Evolutionary conservation across 2,329 filamentous ascomycete genomes (phyloP), one percentile per base, ranked within the genome.

Genomic region (Sporothrix globosa): DNA sequence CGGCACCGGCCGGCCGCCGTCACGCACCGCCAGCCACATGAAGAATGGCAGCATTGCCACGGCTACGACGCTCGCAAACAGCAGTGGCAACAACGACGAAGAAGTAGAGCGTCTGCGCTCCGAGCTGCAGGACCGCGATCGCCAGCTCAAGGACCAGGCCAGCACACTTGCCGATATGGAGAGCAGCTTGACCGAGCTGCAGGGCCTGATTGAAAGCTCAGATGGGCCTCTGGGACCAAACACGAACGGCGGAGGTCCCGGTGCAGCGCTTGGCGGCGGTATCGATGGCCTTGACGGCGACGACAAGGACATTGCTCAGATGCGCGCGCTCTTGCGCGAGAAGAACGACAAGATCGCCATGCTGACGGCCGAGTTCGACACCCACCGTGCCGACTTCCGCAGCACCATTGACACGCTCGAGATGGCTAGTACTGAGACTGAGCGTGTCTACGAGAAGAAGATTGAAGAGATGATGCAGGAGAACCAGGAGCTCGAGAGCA

Each of bases 401-500:
- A 97, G 92, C 79, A 99, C 96, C 21, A 96, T 99, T 73, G 96
- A 99, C 81, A 97, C 95, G 0, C 84, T 99, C 67, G 96, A 99
- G 80, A 88, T 98, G 82, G 96, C 96, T 2, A 97, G 93, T 77
- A 92, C 93, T 0, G 96, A 99, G 82, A 99, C 96, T 0, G 92
- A 97, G 80, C 87, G 95, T 34, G 95, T 99, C 17, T 99, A 99
- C 78, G 96, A 99, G 79, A 91, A 93, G 79, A 92, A 92, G 81
- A 92, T 98, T 72, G 91, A 94, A 76, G 92, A 93, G 76, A 81
- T 99, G 53, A 87, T 96, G 81, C 87, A 90, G 71, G 94, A 98
- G 76, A 85, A 97, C 39, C 88, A 90, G 68, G 93, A 97, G 71
- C 83, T 96, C 3, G 91, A 95, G 74, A 91, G 93, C 56, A 87